Evolutionary conservation across 2,329 filamentous ascomycete genomes (phyloP).

Genomic region (Botrytis elliptica): DNA sequence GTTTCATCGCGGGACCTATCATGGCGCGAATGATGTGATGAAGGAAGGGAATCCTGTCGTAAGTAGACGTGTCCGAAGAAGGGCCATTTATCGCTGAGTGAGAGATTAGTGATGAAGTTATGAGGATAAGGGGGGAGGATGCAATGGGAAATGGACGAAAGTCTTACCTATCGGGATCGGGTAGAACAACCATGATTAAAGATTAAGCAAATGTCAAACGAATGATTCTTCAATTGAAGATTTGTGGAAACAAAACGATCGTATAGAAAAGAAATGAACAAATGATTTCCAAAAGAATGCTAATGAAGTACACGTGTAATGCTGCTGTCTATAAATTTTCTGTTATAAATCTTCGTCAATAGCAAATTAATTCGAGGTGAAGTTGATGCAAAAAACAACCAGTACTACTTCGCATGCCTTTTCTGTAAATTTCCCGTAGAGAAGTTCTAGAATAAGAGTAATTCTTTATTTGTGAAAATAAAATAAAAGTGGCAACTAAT

Average conservation of each 20-base stretch:
- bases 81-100: neutral
- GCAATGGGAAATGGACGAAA: neutral
- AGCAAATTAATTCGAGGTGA: neutral
- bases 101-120: neutral
- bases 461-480: neutral
- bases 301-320: neutral
- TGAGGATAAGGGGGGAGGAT: neutral
- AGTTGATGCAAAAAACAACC: neutral
- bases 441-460: neutral
- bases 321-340: neutral
- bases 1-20: neutral
- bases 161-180: neutral
- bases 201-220: neutral
- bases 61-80: neutral
- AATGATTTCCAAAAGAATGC: neutral
- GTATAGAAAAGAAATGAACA: neutral
- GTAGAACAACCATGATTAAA: neutral
- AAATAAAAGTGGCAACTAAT: neutral
- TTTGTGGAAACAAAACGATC: neutral
- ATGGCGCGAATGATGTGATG: neutral
- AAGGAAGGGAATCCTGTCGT: neutral
- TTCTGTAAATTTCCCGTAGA: neutral
- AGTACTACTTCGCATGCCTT: neutral
- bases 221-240: neutral
- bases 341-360: neutral